Base-by-base conservation (phyloP, 2,329 filamentous ascomycete genomes). In the Cladophialophora psammophila region DNA sequence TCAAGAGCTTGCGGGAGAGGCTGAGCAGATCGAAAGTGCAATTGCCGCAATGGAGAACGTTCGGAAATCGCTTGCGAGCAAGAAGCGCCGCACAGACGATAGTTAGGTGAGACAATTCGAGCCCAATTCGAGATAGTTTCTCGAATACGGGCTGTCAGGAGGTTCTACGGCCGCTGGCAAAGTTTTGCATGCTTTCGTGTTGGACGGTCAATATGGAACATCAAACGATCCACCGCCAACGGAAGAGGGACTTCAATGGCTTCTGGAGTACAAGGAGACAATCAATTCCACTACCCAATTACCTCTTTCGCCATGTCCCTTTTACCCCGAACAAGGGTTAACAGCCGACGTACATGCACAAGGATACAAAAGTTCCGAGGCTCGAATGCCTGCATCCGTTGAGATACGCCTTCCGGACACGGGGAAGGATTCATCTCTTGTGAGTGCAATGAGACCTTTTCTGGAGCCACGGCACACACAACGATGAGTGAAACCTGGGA, bases 21-120 rank as follows among this genome's bases (percentile, higher is more conserved):
- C 70, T 26, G 69, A 65, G 48, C 66, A 65, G 52, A 69, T 73
- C 36, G 67, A 69, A 18, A 65, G 34, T 60, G 68, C 66, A 15
- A 69, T 72, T 62, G 58, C 53, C 13, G 60, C 70, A 77, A 80
- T 58, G 75, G 72, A 50, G 75, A 75, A 34, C 79, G 80, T 70
- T 77, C 78, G 10, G 48, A 59, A 55, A 60, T 57, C 42, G 15
- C 60, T 71, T 18, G 59, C 64, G 26, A 57, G 61, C 52, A 61
- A 56, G 38, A 71, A 63, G 34, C 63, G 60, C 12, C 61, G 56
- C 31, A 42, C 58, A 20, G 67, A 67, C n/a, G 64, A 67, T 64
- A 67, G 55, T 52, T 69, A 64, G 57, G 60, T 60, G 52, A 59
- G 63, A 42, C 62, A 35, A 60, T 45, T 20, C 20, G 42, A 12